Evolutionary conservation across 371 early-diverging fungal species (phyloP), one percentile per base, ranked within the genome.

Genomic region (Umbelopsis sp.): DNA sequence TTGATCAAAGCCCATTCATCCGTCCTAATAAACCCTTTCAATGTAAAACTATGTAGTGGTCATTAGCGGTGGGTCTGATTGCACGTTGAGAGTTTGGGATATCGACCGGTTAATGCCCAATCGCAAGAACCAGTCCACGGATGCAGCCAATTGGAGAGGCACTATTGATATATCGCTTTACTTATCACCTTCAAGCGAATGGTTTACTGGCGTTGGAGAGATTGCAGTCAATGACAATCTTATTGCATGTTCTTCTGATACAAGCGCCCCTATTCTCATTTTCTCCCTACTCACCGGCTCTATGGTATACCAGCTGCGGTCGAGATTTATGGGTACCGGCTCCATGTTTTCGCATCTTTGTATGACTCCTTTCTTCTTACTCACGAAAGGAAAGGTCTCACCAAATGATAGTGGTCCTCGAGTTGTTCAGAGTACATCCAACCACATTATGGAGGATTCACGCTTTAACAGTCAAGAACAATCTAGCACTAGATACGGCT

Each of bases 231-330:
- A 80, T 24, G 82, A 78, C 20, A 78, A 84, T 44, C 63, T 87
- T 18, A 75, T 87, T 6, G 86, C 85, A 8, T 87, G 88, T 65
- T 80, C 85, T 5, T 82, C 86, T 0, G 88, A 87, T 65, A 75
- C 81, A 4, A 77, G 83, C 2, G 86, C 86, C 7, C 85, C 88
- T 0, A 76, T 86, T 5, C 73, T 87, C 0, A 75, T 86, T 0
- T 87, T 87, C 64, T 87, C 88, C 0, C 65, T 87, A 4, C 76
- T 84, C 18, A 87, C 88, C 0, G 88, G 88, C 9, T 76, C 81
- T 0, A 67, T 85, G 62, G 88, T 87, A 0, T 84, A 85, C 57
- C 82, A 81, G 72, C 63, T 81, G 25, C 70, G 68, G n/a, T 70
- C 71, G 6, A 4, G n/a, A 63, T 50, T 16, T 20, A 35, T 44